Percentiles rank a stretch among this genome's conserved stretches.
phyloP scores from a whole-genome alignment of 495 filamentous ascomycete species.

The Xylaria curta region DNA sequence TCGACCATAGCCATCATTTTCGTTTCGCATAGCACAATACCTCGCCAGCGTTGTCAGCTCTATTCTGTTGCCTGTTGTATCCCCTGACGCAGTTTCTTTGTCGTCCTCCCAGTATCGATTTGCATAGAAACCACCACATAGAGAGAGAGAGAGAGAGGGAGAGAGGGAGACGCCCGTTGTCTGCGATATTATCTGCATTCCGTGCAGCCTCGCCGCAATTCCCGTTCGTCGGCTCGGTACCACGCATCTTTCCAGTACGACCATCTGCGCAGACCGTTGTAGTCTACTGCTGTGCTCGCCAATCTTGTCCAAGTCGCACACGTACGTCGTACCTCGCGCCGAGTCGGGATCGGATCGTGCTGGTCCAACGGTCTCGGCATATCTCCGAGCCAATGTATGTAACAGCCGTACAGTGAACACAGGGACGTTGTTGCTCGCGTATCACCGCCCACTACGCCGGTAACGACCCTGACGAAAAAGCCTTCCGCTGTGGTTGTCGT shows the following conservation, averaged over 20 bases:
- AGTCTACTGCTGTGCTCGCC: background rate
- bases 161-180: background rate
- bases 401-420: slow-evolving; percentile 32
- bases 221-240: slow-evolving; percentile 11
- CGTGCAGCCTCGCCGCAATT: slow-evolving; percentile 8
- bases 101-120: background rate
- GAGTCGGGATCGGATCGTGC: slow-evolving; percentile 5
- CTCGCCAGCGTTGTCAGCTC: slow-evolving; percentile 19
- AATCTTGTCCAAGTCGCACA: slow-evolving; percentile 4
- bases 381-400: slow-evolving; percentile 33
- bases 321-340: slow-evolving; percentile 20
- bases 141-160: background rate
- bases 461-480: slow-evolving; percentile 16
- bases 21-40: slow-evolving; percentile 18
- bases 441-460: slow-evolving; percentile 16
- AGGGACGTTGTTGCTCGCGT: slow-evolving; percentile 28
- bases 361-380: slow-evolving; percentile 29
- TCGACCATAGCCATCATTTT: slow-evolving; percentile 16
- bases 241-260: slow-evolving; percentile 20
- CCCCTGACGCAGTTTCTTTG: slow-evolving; percentile 16
- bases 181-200: slow-evolving; percentile 13
- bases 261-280: background rate
- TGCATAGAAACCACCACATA: slow-evolving; percentile 11
- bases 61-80: slow-evolving; percentile 20
- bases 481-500: slow-evolving; percentile 6